Percentiles rank a stretch among this genome's conserved stretches.
Evolutionary conservation across 129 eudicot genomes (phyloP).

Genomic region (Lactuca saligna): DNA sequence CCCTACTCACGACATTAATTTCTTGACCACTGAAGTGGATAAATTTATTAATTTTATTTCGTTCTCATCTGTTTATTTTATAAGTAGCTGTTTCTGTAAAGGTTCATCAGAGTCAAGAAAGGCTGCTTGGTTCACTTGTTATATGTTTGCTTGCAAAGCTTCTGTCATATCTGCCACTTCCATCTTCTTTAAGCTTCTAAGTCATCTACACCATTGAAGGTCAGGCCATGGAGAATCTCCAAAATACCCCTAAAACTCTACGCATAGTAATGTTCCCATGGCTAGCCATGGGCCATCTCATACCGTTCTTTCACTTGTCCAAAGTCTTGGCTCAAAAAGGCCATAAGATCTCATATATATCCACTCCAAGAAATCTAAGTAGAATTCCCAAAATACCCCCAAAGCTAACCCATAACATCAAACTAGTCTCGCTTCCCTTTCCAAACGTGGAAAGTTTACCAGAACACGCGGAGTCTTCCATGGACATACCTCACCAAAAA

Average conservation of each 20-base stretch:
- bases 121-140: conserved; percentile 26
- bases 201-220: background rate
- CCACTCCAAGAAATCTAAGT: conserved; percentile 73
- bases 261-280: conserved; percentile 89
- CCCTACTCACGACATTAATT: too few species aligned
- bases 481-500: conserved; percentile 60
- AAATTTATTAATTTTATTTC: conserved; percentile 2
- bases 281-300: conserved; percentile 90
- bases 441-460: conserved; percentile 53
- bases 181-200: background rate
- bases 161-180: background rate
- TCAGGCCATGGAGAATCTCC: conserved; percentile 31
- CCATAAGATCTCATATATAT: conserved; percentile 55
- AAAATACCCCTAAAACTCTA: conserved; percentile 26
- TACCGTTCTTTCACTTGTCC: conserved; percentile 62
- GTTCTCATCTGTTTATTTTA: background rate
- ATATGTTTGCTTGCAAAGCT: conserved; percentile 1
- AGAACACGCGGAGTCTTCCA: conserved; percentile 59
- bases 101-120: conserved; percentile 20
- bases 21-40: background rate
- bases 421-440: conserved; percentile 45
- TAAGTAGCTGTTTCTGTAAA: background rate
- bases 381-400: conserved; percentile 57
- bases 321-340: conserved; percentile 59
- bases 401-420: conserved; percentile 36